These are phyloP conservation scores for Penicillium brasilianum DNA, from an alignment of 2,329 filamentous ascomycete species.

Conservation along the genomic window DNA sequence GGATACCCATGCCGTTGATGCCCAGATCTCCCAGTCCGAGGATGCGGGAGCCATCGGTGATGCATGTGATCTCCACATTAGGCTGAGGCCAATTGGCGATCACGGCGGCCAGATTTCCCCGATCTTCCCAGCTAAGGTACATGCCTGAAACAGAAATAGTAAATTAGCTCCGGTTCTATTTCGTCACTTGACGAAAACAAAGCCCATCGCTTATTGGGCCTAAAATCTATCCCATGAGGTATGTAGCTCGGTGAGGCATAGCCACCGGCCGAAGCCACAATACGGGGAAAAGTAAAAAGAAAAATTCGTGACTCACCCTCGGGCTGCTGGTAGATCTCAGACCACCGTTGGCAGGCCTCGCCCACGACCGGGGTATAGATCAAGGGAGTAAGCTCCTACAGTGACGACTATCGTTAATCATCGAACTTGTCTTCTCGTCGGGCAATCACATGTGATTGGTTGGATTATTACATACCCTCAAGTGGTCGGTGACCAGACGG, in stretches of 20 bases:
- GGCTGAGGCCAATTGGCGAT: slow-evolving; percentile 90
- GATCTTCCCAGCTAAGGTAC: slow-evolving; percentile 95
- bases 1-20: slow-evolving; percentile 97
- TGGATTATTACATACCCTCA: slow-evolving; percentile 41
- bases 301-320: slow-evolving; percentile 64
- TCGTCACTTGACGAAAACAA: slow-evolving; percentile 21
- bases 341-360: slow-evolving; percentile 96
- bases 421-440: slow-evolving; percentile 21
- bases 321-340: slow-evolving; percentile 90
- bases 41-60: slow-evolving; percentile 95
- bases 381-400: slow-evolving; percentile 54
- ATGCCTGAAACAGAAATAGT: slow-evolving; percentile 56
- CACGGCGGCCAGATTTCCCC: slow-evolving; percentile 85
- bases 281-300: not conserved
- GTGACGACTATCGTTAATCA: slow-evolving; percentile 22
- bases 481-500: slow-evolving; percentile 54
- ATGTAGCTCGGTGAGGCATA: not conserved
- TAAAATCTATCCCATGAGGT: not conserved
- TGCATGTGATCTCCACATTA: slow-evolving; percentile 91
- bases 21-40: slow-evolving; percentile 90
- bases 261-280: not conserved
- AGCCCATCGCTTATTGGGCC: not conserved
- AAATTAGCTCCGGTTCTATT: slow-evolving; percentile 33
- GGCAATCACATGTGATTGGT: slow-evolving; percentile 3
- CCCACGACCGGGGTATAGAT: slow-evolving; percentile 68